These are phyloP conservation scores for Clavispora santaluciae DNA, from an alignment of 805 yeast species.

Conservation along the genomic window DNA sequence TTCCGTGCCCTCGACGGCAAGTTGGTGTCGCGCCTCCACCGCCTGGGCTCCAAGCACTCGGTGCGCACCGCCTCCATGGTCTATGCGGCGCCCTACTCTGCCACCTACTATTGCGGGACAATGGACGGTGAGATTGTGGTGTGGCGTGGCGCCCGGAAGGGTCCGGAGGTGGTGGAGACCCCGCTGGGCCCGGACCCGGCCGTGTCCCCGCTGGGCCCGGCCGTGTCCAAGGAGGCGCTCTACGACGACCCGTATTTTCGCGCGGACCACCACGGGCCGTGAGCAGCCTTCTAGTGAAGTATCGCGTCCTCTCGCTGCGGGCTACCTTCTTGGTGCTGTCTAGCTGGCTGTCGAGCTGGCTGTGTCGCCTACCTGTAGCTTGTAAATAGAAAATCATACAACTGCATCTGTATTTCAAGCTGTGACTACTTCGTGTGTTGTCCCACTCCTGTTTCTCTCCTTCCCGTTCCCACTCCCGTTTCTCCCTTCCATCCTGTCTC, in stretches of 20 bases:
- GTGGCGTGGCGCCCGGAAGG: conserved; percentile 37
- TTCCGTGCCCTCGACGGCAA: conserved; percentile 59
- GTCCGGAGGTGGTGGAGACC: neutral
- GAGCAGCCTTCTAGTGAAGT: too few relatives aligned
- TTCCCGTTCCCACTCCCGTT: too few relatives aligned
- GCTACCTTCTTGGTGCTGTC: too few relatives aligned
- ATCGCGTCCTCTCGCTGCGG: too few relatives aligned
- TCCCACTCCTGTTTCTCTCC: too few relatives aligned
- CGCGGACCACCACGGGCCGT: neutral
- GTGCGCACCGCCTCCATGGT: conserved; percentile 51
- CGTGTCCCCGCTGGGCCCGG: too few relatives aligned
- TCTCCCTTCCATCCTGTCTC: too few relatives aligned
- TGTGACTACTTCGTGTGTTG: too few relatives aligned
- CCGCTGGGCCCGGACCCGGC: neutral
- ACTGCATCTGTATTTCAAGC: too few relatives aligned
- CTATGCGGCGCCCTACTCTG: conserved; percentile 40
- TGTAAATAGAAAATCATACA: too few relatives aligned
- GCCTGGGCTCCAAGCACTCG: conserved; percentile 35
- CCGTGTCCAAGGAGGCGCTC: conserved; percentile 1
- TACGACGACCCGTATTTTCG: conserved; percentile 12
- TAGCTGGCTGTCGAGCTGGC: too few relatives aligned
- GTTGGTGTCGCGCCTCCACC: conserved; percentile 51
- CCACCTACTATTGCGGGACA: conserved; percentile 55
- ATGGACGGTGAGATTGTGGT: conserved; percentile 59
- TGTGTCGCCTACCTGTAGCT: too few relatives aligned